phyloP scores from a whole-genome alignment of 2,329 filamentous ascomycete genomes.

The Botrytis galanthina region DNA sequence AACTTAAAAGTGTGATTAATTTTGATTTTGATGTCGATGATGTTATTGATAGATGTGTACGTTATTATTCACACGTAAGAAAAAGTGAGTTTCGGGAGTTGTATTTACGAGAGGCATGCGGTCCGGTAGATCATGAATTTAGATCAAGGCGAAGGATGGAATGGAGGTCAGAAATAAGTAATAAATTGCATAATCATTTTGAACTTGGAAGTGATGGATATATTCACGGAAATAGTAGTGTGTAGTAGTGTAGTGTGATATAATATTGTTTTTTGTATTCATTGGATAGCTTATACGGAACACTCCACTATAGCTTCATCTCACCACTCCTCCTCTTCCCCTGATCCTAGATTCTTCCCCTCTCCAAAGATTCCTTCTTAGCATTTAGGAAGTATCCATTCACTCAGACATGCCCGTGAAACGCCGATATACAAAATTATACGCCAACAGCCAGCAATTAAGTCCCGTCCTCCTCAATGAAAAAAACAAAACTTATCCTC shows the following conservation, averaged over 20 bases:
- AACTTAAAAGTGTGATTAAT: not conserved
- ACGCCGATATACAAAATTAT: conserved; percentile 32
- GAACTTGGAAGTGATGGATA: not conserved
- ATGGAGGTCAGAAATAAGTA: not conserved
- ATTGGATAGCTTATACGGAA: conserved; percentile 1
- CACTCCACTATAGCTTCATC: conserved; percentile 1
- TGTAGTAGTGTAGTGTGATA: not conserved
- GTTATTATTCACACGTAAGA: not conserved
- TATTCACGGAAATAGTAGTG: not conserved
- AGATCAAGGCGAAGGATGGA: not conserved
- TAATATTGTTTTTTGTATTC: conserved; percentile 13
- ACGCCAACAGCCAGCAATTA: conserved; percentile 33
- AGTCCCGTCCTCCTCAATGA: conserved; percentile 13
- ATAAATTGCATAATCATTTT: not conserved
- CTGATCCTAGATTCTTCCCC: conserved; percentile 23
- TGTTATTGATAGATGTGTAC: not conserved
- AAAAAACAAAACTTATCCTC: conserved; percentile 22
- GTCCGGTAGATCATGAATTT: not conserved
- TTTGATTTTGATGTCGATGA: not conserved
- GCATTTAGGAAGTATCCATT: conserved; percentile 20
- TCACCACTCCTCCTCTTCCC: conserved; percentile 19
- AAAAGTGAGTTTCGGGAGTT: not conserved
- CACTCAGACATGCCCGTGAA: conserved; percentile 29
- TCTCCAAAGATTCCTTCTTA: not conserved
- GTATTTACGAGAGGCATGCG: not conserved